Base-by-base conservation (phyloP, 208 protist genomes). In the Spongospora subterranea region DNA sequence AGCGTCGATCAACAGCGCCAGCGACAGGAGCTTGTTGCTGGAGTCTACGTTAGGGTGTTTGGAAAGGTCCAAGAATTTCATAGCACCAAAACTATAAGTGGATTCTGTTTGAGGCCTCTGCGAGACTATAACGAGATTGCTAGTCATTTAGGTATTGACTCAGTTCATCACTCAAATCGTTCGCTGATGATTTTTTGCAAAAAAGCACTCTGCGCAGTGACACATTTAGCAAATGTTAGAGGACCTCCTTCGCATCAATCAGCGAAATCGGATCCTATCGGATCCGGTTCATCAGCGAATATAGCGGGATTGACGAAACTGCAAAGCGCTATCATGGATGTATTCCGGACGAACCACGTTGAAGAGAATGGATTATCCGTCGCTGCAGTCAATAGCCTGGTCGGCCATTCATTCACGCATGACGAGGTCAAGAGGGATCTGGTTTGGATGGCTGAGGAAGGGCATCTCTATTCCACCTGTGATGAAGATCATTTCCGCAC, bases 271-370 rank as follows among this genome's bases (percentile, higher is more conserved):
- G 50, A 60, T 24, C 24, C 50, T 60, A 29, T 29, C 24, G 50
- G 13, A 24, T 29, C 6, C 24, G 50, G 50, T 60, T 6, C 50
- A 29, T 6, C 24, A 24, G 50, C 13, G 50, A 60, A 60, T 60
- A 60, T 60, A 6, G 50, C 50, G 6, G 71, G 71, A 43, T 43
- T 82, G 71, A 39, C 71, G 71, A 35, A 35, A 6, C 40, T 82
- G n/a, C 71, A 82, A 43, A 82, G 35, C n/a, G 71, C 71, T 20
- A 82, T 82, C 71, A 82, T 82, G 71, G n/a, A 82, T n/a, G 71
- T 82, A n/a, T 82, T 82, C n/a, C 6, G n/a, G n/a, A 13, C 11
- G n/a, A 82, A 43, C n/a, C 6, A 40, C 35, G 17, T 43, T 35
- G 6, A 6, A 13, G 71, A 82, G 17, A 82, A 82, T 35, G 71